Evolutionary conservation across 148 eudicot species (phyloP), one percentile per base, ranked within the genome.

Genomic region (Persicaria maculosa): DNA sequence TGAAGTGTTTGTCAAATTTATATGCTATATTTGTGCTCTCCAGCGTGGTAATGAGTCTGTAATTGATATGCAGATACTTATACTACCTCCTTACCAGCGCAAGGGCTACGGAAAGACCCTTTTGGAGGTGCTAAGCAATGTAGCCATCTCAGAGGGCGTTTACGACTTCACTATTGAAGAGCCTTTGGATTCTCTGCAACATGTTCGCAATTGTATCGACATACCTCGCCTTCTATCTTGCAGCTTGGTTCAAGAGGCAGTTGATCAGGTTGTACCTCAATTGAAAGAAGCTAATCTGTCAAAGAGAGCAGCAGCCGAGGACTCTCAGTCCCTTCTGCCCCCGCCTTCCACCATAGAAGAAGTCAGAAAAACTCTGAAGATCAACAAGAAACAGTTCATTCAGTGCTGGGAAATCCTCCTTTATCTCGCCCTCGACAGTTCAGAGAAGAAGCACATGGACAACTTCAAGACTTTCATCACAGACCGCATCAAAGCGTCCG

Each of bases 361-460:
- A 67, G 98, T 88, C 58, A 86, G 98, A 74, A 88, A 81, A 76
- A 74, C 31, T 74, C 78, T 94, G 72, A 94, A 88, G 77, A 94
- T 94, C 81, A 94, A 91, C 83, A 94, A 87, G 85, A 91, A 81
- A 62, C 97, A 94, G 74, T 90, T 91, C 77, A 69, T 79, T 11
- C 94, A 89, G 80, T 94, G 93, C 74, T 94, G 98, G 98, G 98
- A 94, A 80, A 87, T 94, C 75, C 95, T 94, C 50, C 79, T 91
- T 72, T 94, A 89, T 77, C 75, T 91, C 20, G 80, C 93, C 64
- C 89, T 94, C 47, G 87, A 87, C 78, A 88, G 89, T 9, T 78
- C 84, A 44, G 91, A 87, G 40, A 91, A 88, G 43, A 91, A 88
- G 73, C 79, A 90, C 80, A 84, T 88, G 86, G 89, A 94, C 72